Conservation (phyloP, 441 rosid species). For the Euphorbia celastroides region DNA sequence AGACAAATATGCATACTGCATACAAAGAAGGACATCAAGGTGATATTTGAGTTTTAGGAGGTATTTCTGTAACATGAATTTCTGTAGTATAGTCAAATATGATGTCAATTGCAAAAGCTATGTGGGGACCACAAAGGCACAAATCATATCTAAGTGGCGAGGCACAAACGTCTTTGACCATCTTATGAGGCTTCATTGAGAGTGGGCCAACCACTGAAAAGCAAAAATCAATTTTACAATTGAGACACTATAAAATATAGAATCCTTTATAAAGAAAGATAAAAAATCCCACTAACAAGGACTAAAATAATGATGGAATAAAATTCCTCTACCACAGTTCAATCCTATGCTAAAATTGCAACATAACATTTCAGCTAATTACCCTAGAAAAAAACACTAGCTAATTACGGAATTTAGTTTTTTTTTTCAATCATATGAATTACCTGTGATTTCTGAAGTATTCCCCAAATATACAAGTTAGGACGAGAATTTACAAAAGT, state of each 20-base stretch:
- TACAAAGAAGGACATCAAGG: not conserved
- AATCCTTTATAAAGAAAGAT: not conserved
- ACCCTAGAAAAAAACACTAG: not conserved
- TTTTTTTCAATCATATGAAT: not conserved
- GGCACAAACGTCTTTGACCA: constrained; percentile 17
- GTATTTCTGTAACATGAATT: not conserved
- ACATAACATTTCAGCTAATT: not conserved
- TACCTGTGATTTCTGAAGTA: not conserved
- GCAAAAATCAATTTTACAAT: not conserved
- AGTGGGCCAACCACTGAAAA: constrained; percentile 22
- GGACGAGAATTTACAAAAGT: not conserved
- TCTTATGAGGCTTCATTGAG: constrained; percentile 6
- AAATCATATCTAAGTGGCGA: constrained; percentile 19
- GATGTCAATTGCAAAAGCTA: constrained; percentile 14
- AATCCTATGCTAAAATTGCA: not conserved
- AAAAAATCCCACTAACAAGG: not conserved
- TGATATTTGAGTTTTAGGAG: constrained; percentile 1
- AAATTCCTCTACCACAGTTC: not conserved
- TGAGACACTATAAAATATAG: not conserved
- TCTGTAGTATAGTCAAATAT: not conserved
- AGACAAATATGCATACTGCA: not conserved
- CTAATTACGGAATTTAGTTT: not conserved
- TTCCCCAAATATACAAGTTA: not conserved
- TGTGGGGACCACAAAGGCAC: constrained; percentile 16
- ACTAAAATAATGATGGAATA: not conserved